A percentile compares a stretch with the other conserved stretches of the same genome.
These are phyloP conservation scores for Debaryomyces hansenii DNA, from an alignment of 805 yeast genomes.

Conservation along the genomic window DNA sequence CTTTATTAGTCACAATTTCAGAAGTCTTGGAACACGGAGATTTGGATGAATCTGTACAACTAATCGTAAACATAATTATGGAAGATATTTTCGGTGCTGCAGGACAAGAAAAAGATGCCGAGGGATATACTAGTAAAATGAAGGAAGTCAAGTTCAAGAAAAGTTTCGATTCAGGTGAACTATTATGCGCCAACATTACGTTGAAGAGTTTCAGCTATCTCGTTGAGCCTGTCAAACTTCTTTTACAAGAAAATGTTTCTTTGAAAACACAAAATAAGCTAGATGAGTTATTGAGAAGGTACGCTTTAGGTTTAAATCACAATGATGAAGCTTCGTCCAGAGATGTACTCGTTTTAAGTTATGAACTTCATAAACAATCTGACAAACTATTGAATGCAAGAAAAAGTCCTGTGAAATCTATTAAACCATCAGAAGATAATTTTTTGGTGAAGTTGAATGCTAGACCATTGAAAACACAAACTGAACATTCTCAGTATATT, in stretches of 20 bases:
- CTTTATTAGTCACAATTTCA: slow-evolving; percentile 57
- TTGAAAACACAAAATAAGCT: slow-evolving; percentile 70
- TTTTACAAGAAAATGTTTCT: slow-evolving; percentile 62
- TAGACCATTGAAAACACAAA: slow-evolving; percentile 51
- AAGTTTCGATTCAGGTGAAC: slow-evolving; percentile 84
- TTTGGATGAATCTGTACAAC: slow-evolving; percentile 61
- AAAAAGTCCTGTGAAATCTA: background rate
- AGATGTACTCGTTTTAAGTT: slow-evolving; percentile 68
- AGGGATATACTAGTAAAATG: slow-evolving; percentile 81
- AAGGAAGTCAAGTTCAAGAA: slow-evolving; percentile 89
- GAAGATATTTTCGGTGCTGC: slow-evolving; percentile 91
- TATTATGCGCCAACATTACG: slow-evolving; percentile 64
- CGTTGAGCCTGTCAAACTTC: slow-evolving; percentile 65
- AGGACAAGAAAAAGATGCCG: slow-evolving; percentile 93
- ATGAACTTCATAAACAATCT: slow-evolving; percentile 66
- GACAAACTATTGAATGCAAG: slow-evolving; percentile 10
- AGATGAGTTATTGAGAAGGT: slow-evolving; percentile 75
- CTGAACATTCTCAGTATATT: slow-evolving; percentile 55
- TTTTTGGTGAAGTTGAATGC: slow-evolving; percentile 74
- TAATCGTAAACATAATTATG: slow-evolving; percentile 75
- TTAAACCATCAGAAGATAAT: slow-evolving; percentile 49
- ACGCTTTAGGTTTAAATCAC: slow-evolving; percentile 74
- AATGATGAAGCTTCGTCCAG: slow-evolving; percentile 59
- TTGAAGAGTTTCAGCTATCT: slow-evolving; percentile 57
- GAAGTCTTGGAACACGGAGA: slow-evolving; percentile 62